phyloP scores from a whole-genome alignment of 805 yeast genomes.

The Saccharomyces cerevisiae region DNA sequence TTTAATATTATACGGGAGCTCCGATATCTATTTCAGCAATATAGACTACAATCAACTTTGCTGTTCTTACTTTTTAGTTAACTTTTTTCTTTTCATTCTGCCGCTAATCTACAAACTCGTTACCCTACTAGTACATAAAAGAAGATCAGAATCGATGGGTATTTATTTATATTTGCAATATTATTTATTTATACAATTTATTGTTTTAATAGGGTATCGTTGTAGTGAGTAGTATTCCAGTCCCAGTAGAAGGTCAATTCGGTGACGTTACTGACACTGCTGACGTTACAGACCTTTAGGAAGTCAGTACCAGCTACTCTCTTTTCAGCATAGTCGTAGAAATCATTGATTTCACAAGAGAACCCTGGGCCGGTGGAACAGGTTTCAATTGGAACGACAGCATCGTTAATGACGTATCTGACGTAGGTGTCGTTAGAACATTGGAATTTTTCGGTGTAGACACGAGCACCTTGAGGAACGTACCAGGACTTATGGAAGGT shows the following conservation, averaged over 20 bases:
- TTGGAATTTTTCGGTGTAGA: conserved; percentile 41
- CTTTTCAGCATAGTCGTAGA: conserved; percentile 25
- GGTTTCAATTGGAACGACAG: conserved; percentile 42
- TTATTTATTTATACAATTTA: background rate
- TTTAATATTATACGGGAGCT: background rate
- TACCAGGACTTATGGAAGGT: conserved; percentile 42
- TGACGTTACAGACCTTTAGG: conserved; percentile 27
- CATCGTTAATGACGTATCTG: conserved; percentile 44
- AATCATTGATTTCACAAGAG: conserved; percentile 36
- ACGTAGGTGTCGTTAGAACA: conserved; percentile 38
- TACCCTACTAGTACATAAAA: background rate
- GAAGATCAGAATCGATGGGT: background rate
- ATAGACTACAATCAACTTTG: background rate
- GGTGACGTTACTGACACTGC: conserved; percentile 13
- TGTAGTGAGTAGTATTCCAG: background rate
- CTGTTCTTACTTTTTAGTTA: background rate
- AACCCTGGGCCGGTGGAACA: conserved; percentile 50
- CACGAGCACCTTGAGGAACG: conserved; percentile 51
- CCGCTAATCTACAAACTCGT: background rate
- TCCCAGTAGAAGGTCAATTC: conserved; percentile 18
- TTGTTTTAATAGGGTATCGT: background rate
- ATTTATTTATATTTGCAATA: background rate
- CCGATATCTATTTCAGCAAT: background rate
- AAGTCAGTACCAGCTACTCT: conserved; percentile 28
- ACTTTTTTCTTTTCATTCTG: background rate